A percentile compares a stretch with the other conserved stretches of the same genome.
phyloP scores from a whole-genome alignment of 148 eudicot species.

The Chenopodium suecicum region DNA sequence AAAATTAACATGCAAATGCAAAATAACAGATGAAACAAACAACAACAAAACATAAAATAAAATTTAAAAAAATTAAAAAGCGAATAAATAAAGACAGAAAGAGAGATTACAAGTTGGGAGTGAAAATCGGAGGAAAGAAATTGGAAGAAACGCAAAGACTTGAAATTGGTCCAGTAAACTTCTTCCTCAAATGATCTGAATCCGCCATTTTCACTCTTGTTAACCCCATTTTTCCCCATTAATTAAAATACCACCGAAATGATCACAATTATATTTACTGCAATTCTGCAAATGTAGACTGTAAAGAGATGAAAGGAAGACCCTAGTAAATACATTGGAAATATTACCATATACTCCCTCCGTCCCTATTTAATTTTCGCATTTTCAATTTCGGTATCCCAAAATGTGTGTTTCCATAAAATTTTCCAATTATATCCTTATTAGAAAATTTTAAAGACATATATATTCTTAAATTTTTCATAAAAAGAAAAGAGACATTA shows the following conservation, averaged over 20 bases:
- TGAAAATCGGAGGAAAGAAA: conserved; percentile 14
- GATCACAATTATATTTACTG: background rate
- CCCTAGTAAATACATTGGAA: no score
- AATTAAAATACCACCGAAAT: background rate
- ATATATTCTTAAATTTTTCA: no score
- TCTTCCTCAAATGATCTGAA: conserved; percentile 11
- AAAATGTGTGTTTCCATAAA: no score
- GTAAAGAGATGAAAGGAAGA: background rate
- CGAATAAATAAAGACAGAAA: background rate
- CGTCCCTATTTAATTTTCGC: no score
- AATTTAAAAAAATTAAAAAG: background rate
- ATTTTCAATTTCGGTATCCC: no score
- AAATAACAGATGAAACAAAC: background rate
- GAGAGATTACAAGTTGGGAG: conserved; percentile 15
- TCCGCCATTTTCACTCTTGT: conserved; percentile 3
- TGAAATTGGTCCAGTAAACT: conserved; percentile 29
- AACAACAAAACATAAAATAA: background rate
- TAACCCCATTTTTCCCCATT: background rate
- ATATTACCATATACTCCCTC: no score
- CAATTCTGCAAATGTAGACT: background rate
- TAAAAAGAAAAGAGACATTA: no score
- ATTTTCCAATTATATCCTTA: no score
- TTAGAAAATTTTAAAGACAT: no score
- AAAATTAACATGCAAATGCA: background rate
- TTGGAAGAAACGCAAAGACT: conserved; percentile 27